Evolutionary conservation across 176 grass and related monocot genomes (phyloP).

Genomic region (Juncus effusus): DNA sequence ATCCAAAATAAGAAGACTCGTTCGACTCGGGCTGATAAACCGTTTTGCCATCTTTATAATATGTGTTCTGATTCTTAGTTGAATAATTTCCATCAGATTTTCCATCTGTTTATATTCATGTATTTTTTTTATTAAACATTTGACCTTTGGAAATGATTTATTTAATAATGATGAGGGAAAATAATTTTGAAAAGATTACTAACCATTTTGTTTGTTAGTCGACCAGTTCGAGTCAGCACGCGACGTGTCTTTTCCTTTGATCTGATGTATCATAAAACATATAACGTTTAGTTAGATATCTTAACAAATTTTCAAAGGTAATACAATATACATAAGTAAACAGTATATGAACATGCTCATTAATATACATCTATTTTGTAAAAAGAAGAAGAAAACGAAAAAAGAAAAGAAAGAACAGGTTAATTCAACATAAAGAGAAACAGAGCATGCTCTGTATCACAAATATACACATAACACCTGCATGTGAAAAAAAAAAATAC

Average conservation of each 20-base stretch:
- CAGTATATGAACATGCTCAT: too few relatives aligned
- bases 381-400: background rate
- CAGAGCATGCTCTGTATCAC: background rate
- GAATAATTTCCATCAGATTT: background rate
- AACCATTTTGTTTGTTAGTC: too few relatives aligned
- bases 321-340: too few relatives aligned
- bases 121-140: background rate
- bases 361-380: too few relatives aligned
- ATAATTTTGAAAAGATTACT: background rate
- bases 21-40: background rate
- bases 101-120: background rate
- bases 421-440: background rate
- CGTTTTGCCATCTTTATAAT: slow-evolving; percentile 2
- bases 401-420: background rate
- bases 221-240: too few relatives aligned
- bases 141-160: too few relatives aligned
- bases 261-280: background rate
- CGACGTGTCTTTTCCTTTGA: background rate
- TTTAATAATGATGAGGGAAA: background rate
- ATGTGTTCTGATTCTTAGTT: background rate
- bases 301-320: too few relatives aligned
- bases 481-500: background rate
- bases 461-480: background rate
- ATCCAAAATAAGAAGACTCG: slow-evolving; percentile 19
- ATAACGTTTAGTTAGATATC: background rate